These are phyloP conservation scores for Cydonia oblonga DNA, from an alignment of 331 rosid genomes.

Conservation along the genomic window DNA sequence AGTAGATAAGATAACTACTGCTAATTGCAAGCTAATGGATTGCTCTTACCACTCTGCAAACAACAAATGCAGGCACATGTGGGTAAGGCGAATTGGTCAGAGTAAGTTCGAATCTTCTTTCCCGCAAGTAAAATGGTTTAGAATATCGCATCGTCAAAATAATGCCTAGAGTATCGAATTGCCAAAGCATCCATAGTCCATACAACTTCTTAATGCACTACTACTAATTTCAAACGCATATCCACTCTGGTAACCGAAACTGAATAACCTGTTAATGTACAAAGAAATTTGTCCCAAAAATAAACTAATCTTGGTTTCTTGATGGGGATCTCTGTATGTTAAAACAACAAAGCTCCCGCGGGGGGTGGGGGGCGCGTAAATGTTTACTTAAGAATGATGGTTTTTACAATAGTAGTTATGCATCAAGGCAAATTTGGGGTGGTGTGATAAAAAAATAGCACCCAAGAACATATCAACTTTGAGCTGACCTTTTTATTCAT, in stretches of 20 bases:
- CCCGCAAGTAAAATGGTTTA: background rate
- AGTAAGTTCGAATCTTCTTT: background rate
- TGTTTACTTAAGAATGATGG: background rate
- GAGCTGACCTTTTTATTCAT: conserved; percentile 21
- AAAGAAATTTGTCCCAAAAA: background rate
- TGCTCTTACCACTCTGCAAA: background rate
- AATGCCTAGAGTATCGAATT: background rate
- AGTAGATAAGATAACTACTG: background rate
- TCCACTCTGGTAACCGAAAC: background rate
- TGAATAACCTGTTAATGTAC: conserved; percentile 5
- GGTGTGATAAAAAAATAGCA: conserved; percentile 3
- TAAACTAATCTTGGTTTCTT: no score
- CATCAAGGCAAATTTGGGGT: background rate
- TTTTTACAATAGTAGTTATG: background rate
- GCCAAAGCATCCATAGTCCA: background rate
- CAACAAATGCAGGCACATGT: background rate
- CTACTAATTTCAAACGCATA: background rate
- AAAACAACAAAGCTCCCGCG: background rate
- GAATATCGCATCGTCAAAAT: background rate
- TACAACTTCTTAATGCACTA: background rate
- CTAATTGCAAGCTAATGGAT: background rate
- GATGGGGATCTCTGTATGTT: background rate
- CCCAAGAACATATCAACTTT: conserved; percentile 12
- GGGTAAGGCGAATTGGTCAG: background rate
- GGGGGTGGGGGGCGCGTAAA: background rate